A percentile compares a stretch with the other conserved stretches of the same genome.
phyloP scores from a whole-genome alignment of 1,284 basidiomycete species.

The Fomitiporia mediterranea region DNA sequence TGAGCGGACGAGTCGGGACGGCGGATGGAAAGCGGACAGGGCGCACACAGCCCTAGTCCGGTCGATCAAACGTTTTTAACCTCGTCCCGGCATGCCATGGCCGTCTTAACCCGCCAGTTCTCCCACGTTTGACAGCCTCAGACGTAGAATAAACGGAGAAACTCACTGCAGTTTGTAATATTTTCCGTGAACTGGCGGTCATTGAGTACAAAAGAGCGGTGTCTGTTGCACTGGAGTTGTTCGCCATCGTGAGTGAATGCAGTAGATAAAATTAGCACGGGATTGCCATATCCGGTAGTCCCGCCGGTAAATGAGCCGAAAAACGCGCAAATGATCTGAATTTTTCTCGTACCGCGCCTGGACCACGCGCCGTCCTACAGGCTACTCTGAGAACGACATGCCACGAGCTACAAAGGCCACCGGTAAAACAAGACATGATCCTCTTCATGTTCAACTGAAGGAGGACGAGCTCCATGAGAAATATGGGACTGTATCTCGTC shows the following conservation, averaged over 20 bases:
- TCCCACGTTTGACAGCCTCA: too few species aligned
- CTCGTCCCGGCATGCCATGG: too few species aligned
- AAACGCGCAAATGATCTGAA: neutral
- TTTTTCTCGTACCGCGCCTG: neutral
- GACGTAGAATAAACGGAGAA: too few species aligned
- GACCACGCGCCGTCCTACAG: neutral
- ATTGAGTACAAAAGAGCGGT: neutral
- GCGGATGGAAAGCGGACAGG: neutral
- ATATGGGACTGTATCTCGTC: slow-evolving; percentile 73
- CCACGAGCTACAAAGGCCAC: slow-evolving; percentile 52
- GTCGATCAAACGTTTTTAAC: too few species aligned
- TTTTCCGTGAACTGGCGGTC: neutral
- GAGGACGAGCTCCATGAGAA: slow-evolving; percentile 71
- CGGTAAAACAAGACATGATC: slow-evolving; percentile 71
- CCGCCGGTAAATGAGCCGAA: too few species aligned
- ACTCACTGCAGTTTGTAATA: too few species aligned
- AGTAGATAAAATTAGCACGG: neutral
- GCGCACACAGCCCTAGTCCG: too few species aligned
- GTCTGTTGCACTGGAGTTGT: neutral
- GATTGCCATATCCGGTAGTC: too few species aligned
- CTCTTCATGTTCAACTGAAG: slow-evolving; percentile 76
- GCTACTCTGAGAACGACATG: slow-evolving; percentile 49
- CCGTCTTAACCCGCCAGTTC: too few species aligned
- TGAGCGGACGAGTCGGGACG: neutral
- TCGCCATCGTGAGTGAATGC: neutral